phyloP scores from a whole-genome alignment of 2,329 filamentous ascomycete species.

The Fusarium foetens region DNA sequence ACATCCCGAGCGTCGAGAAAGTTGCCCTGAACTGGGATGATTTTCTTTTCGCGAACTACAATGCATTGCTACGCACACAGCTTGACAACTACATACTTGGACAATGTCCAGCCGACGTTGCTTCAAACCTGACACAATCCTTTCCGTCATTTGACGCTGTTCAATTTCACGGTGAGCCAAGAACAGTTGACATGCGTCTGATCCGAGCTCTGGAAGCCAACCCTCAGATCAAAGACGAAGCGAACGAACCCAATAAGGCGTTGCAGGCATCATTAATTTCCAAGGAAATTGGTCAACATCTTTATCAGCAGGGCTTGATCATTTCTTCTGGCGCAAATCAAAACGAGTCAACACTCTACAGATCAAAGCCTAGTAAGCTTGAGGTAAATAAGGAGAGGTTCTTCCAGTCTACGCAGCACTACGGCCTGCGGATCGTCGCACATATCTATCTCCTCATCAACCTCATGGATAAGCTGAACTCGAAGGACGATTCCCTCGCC shows the following conservation, averaged over 20 bases:
- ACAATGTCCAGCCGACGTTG: slow-evolving; percentile 63
- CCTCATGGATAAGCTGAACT: slow-evolving; percentile 69
- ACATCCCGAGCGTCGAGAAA: slow-evolving; percentile 79
- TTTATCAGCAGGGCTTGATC: slow-evolving; percentile 67
- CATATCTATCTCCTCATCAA: slow-evolving; percentile 75
- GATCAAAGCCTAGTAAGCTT: slow-evolving; percentile 39
- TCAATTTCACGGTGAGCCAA: slow-evolving; percentile 67
- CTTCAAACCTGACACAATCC: slow-evolving; percentile 65
- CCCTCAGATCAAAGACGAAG: slow-evolving; percentile 65
- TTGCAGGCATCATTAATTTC: slow-evolving; percentile 81
- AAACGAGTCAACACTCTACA: slow-evolving; percentile 44
- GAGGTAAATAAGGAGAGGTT: slow-evolving; percentile 58
- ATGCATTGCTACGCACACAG: slow-evolving; percentile 81
- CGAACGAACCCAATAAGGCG: slow-evolving; percentile 74
- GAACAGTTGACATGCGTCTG: slow-evolving; percentile 66
- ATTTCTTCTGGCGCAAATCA: slow-evolving; percentile 44
- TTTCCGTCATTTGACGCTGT: slow-evolving; percentile 73
- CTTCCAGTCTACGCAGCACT: slow-evolving; percentile 66
- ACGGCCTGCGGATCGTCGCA: slow-evolving; percentile 74
- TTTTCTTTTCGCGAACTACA: slow-evolving; percentile 86
- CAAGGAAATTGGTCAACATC: slow-evolving; percentile 66
- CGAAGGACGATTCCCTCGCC: slow-evolving; percentile 26
- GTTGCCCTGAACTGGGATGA: slow-evolving; percentile 87
- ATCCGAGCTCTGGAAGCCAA: slow-evolving; percentile 69
- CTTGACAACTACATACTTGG: slow-evolving; percentile 77